Percentiles rank a stretch among this genome's conserved stretches.
Conservation (phyloP, 2,329 filamentous ascomycete genomes). For the Curvularia sp. region DNA sequence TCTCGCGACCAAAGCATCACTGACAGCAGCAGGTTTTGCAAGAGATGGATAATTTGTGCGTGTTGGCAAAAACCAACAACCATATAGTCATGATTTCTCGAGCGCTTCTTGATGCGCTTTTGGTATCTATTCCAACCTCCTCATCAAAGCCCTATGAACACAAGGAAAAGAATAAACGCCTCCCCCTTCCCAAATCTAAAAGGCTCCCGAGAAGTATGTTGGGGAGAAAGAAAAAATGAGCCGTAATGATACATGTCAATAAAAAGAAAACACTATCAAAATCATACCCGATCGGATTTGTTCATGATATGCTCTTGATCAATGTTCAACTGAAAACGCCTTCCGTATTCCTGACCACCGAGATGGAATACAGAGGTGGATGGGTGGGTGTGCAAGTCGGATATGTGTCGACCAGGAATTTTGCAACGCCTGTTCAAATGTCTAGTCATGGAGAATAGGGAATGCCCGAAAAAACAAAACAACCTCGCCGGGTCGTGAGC, state of each 20-base stretch:
- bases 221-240: slow-evolving; percentile 14
- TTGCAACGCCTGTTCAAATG: slow-evolving; percentile 35
- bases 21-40: not conserved
- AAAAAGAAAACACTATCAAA: slow-evolving; percentile 21
- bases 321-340: slow-evolving; percentile 27
- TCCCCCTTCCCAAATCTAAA: slow-evolving; percentile 4
- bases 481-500: slow-evolving; percentile 40
- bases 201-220: not conserved
- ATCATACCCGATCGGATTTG: slow-evolving; percentile 25
- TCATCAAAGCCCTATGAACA: slow-evolving; percentile 3
- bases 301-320: slow-evolving; percentile 30
- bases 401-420: slow-evolving; percentile 16
- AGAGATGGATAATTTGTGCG: not conserved
- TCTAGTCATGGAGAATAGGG: slow-evolving; percentile 26
- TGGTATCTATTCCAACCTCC: not conserved
- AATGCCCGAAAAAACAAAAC: slow-evolving; percentile 21
- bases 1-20: not conserved
- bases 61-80: not conserved
- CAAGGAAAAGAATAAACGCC: slow-evolving; percentile 13
- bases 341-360: slow-evolving; percentile 13
- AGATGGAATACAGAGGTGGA: slow-evolving; percentile 25
- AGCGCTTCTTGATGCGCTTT: not conserved
- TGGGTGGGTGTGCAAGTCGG: not conserved
- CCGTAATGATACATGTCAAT: slow-evolving; percentile 24
- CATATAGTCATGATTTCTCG: not conserved